Conservation (phyloP, 192 early-diverging fungal species). For the Rhizophagus clarus region DNA sequence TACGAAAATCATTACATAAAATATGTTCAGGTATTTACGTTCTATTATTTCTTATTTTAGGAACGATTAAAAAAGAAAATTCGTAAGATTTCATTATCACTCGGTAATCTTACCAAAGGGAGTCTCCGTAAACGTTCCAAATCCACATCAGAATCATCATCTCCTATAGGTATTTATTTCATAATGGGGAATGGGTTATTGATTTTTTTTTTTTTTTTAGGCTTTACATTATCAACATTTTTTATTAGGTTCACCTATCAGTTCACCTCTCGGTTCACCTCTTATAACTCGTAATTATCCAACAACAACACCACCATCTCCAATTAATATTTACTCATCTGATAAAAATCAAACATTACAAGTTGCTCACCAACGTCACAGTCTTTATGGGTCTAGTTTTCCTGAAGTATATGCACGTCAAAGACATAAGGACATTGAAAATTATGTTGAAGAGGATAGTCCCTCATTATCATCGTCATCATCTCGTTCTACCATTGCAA, state of each 20-base stretch:
- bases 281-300: not conserved
- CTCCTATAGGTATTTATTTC: not conserved
- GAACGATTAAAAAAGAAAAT: constrained; percentile 40
- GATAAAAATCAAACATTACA: not conserved
- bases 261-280: not conserved
- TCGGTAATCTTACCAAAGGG: constrained; percentile 40
- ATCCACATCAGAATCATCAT: constrained; percentile 18
- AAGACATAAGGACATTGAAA: constrained; percentile 4
- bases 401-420: constrained; percentile 12
- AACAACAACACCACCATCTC: not conserved
- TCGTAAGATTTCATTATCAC: constrained; percentile 46
- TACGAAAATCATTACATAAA: not conserved
- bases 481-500: not conserved
- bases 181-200: not conserved
- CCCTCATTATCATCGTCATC: constrained; percentile 16
- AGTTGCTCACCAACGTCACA: not conserved
- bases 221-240: not conserved
- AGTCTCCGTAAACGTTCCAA: constrained; percentile 23
- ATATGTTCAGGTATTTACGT: not conserved
- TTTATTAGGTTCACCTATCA: not conserved
- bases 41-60: not conserved
- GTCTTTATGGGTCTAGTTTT: constrained; percentile 15
- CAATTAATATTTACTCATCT: not conserved
- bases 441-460: not conserved
- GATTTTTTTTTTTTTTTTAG: not conserved